These are phyloP conservation scores for Canavalia gladiata DNA, from an alignment of 306 rosid genomes.

Conservation along the genomic window DNA sequence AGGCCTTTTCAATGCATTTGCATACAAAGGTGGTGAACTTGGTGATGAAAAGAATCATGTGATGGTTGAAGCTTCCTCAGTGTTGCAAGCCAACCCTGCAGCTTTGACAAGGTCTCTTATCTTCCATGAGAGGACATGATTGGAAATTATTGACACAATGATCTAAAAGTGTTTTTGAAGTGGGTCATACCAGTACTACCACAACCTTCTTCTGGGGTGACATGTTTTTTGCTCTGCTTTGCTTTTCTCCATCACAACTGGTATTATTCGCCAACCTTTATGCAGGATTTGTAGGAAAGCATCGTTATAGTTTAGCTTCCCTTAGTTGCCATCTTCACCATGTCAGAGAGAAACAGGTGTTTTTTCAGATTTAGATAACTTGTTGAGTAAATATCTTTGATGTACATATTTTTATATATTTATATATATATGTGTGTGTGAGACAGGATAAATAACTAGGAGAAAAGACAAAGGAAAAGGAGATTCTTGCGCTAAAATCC, in stretches of 20 bases:
- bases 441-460: slow-evolving; percentile 47
- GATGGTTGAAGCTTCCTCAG: slow-evolving; percentile 55
- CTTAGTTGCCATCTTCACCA: slow-evolving; percentile 28
- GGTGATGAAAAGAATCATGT: slow-evolving; percentile 48
- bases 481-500: slow-evolving; percentile 52
- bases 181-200: slow-evolving; percentile 30
- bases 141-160: slow-evolving; percentile 5
- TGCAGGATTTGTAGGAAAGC: slow-evolving; percentile 47
- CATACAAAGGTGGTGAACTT: slow-evolving; percentile 53
- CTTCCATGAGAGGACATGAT: slow-evolving; percentile 74
- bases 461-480: slow-evolving; percentile 45
- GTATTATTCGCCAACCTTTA: slow-evolving; percentile 39
- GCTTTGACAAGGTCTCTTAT: slow-evolving; percentile 77
- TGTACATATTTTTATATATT: slow-evolving; percentile 51
- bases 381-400: slow-evolving; percentile 47
- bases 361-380: slow-evolving; percentile 52
- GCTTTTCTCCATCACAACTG: slow-evolving; percentile 33
- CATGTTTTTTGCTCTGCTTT: not conserved
- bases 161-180: slow-evolving; percentile 20
- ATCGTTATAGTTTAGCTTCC: slow-evolving; percentile 43
- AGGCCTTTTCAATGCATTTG: slow-evolving; percentile 61
- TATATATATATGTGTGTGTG: slow-evolving; percentile 10
- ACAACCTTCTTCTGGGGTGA: slow-evolving; percentile 18
- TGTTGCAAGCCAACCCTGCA: slow-evolving; percentile 85
- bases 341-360: slow-evolving; percentile 48